phyloP scores from a whole-genome alignment of 148 eudicot genomes.

The Rhododendron ovatum region DNA sequence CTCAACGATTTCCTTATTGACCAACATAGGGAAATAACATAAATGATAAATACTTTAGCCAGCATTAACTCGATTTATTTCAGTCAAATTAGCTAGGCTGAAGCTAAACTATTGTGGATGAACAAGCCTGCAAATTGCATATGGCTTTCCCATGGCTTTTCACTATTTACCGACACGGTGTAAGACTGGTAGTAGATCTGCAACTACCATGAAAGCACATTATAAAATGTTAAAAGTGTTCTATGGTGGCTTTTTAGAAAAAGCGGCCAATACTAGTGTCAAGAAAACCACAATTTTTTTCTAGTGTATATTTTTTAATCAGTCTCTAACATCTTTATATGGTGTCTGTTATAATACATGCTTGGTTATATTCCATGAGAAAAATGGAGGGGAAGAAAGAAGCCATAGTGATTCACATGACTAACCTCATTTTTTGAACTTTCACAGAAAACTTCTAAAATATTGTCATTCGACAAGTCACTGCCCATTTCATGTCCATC shows the following conservation, averaged over 20 bases:
- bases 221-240: background rate
- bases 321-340: too few species aligned
- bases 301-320: too few species aligned
- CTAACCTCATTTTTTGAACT: background rate
- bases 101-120: background rate
- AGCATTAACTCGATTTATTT: background rate
- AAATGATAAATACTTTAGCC: background rate
- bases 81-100: background rate
- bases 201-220: background rate
- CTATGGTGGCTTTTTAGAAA: background rate
- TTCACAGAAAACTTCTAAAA: background rate
- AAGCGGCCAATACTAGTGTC: too few species aligned
- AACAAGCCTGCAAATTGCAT: background rate
- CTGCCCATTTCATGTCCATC: background rate
- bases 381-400: too few species aligned
- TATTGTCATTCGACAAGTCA: background rate
- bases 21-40: background rate
- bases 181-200: background rate
- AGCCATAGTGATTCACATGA: background rate
- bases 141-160: background rate
- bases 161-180: background rate
- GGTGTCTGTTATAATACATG: too few species aligned
- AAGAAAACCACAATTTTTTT: too few species aligned
- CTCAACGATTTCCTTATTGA: background rate
- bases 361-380: too few species aligned